Base-by-base conservation (phyloP, 2,329 filamentous ascomycete genomes). In the Trichophyton rubrum region DNA sequence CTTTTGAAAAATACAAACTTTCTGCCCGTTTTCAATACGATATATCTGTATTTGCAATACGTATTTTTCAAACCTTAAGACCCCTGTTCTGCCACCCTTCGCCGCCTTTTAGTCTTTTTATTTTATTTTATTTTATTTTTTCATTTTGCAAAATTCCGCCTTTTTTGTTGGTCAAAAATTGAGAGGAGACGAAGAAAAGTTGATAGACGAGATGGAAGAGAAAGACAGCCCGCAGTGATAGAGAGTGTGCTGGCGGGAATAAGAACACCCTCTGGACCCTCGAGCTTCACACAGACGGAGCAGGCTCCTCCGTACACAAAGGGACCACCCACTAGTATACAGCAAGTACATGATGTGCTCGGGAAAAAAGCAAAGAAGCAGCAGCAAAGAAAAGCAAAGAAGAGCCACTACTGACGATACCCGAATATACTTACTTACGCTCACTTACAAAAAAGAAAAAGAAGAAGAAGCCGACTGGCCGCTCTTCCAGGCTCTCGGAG, bases 401-500 rank as follows among this genome's bases (percentile, higher is more conserved):
- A 9, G 35, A 20, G 13, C 6, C 3, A 22, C 58, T n/a, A n/a
- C n/a, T n/a, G n/a, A 22, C 22, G 22, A 22, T 22, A 22, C 22
- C 22, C 3, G 22, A 22, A 22, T 22, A 22, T 1, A 22, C 22
- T 22, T 22, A 22, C 22, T 22, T 3, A 22, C 22, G 3, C 22
- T 22, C 22, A 22, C 22, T 22, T 27, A 27, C 27, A 27, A 27
- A 35, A 5, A 33, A 22, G n/a, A 38, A 15, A 43, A 5, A 24
- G 63, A 62, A 68, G 68, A 60, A 60, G 64, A 59, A 63, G 63
- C 40, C 59, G 45, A 49, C 45, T 49, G 45, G 45, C 20, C 45
- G 45, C 20, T 49, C 53, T 61, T 35, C 57, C 57, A 56, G 56
- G 56, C 30, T 56, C 35, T 58, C 47, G 22, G 40, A 58, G 27